These are phyloP conservation scores for Trichomonas vaginalis DNA, from an alignment of 208 protist species.

Conservation along the genomic window DNA sequence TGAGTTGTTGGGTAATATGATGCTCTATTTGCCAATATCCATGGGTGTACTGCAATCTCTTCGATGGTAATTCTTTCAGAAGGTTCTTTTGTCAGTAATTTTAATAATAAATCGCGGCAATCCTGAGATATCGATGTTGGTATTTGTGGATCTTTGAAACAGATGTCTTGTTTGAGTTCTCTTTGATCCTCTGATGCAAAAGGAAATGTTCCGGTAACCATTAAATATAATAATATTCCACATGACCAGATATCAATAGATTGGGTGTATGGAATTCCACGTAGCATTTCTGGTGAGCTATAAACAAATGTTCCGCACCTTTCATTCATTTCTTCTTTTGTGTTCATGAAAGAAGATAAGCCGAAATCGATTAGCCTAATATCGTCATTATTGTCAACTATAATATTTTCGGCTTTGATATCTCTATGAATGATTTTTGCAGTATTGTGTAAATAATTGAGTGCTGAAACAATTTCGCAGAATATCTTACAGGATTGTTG, in stretches of 20 bases:
- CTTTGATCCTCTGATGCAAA: background rate
- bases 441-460: background rate
- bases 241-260: background rate
- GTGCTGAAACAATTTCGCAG: background rate
- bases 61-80: background rate
- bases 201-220: background rate
- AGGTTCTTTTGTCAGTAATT: background rate
- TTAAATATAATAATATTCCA: background rate
- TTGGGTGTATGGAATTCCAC: background rate
- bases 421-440: background rate
- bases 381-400: background rate
- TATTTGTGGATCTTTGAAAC: background rate
- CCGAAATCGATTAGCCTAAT: background rate
- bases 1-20: background rate
- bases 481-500: background rate
- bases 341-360: background rate
- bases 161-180: background rate
- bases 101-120: background rate
- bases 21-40: background rate
- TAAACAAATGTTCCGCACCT: background rate
- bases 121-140: background rate
- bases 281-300: background rate
- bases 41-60: background rate
- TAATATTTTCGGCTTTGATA: background rate
- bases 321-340: background rate